Percentiles rank a stretch among this genome's conserved stretches.
phyloP scores from a whole-genome alignment of 306 rosid genomes.

The Cucurbita moschata region DNA sequence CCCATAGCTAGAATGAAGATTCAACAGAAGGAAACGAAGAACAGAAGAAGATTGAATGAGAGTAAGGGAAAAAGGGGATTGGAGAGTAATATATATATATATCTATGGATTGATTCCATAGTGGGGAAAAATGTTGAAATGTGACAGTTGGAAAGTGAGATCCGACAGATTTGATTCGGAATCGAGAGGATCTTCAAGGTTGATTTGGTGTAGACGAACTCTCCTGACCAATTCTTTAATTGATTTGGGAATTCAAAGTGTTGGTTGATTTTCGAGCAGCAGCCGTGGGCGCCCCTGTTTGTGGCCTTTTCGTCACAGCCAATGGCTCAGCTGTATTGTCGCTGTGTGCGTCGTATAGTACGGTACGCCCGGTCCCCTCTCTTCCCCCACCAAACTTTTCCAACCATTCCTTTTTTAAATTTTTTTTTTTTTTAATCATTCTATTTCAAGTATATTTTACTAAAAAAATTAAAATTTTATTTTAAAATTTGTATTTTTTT shows the following conservation, averaged over 20 bases:
- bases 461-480: too few species aligned
- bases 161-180: constrained; percentile 50
- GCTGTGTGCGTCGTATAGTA: too few species aligned
- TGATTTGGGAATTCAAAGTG: background rate
- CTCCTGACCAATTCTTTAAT: background rate
- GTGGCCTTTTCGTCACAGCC: too few species aligned
- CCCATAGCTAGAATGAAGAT: constrained; percentile 29
- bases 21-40: background rate
- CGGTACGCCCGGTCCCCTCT: too few species aligned
- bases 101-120: constrained; percentile 15
- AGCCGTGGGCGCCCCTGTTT: background rate
- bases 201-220: constrained; percentile 22
- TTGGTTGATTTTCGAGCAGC: background rate
- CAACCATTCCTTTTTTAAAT: too few species aligned
- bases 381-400: too few species aligned
- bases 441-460: too few species aligned
- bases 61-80: background rate
- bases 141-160: constrained; percentile 57
- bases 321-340: too few species aligned
- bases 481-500: too few species aligned
- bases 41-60: background rate
- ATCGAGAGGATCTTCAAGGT: constrained; percentile 42
- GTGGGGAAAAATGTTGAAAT: constrained; percentile 14
- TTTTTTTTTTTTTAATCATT: too few species aligned
- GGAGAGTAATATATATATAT: constrained; percentile 31